Evolutionary conservation across 345 rosid species (phyloP).

Genomic region (Hypericum perforatum): DNA sequence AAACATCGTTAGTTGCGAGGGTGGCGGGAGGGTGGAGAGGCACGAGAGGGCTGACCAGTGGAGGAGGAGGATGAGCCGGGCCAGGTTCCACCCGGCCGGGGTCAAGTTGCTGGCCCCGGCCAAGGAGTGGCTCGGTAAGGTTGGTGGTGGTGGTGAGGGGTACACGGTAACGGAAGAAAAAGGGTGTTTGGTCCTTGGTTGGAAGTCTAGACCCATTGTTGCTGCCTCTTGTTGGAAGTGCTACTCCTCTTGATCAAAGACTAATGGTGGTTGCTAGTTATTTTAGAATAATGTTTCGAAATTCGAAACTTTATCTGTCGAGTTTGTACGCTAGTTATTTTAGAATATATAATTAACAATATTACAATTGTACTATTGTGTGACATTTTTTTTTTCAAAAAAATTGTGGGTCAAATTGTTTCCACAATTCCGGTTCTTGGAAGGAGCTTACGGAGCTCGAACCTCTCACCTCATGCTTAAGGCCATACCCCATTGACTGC

Average conservation of each 20-base stretch:
- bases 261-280: too few species aligned
- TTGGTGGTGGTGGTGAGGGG: constrained; percentile 25
- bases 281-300: too few species aligned
- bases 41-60: constrained; percentile 49
- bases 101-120: constrained; percentile 28
- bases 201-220: constrained; percentile 45
- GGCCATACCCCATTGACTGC: too few species aligned
- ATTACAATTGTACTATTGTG: too few species aligned
- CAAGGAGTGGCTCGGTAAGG: constrained; percentile 37
- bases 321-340: too few species aligned
- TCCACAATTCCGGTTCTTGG: too few species aligned
- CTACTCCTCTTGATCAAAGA: background rate
- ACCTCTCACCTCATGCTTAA: too few species aligned
- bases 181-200: constrained; percentile 47
- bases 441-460: too few species aligned
- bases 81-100: constrained; percentile 32
- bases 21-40: constrained; percentile 38
- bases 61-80: constrained; percentile 51
- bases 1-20: constrained; percentile 57
- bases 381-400: too few species aligned
- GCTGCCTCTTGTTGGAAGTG: constrained; percentile 57
- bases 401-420: too few species aligned
- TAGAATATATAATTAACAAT: too few species aligned
- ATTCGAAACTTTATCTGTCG: too few species aligned
- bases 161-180: constrained; percentile 38